Percentiles rank a stretch among this genome's conserved stretches.
Conservation (phyloP, 345 rosid genomes). For the Gynandropsis gynandra region DNA sequence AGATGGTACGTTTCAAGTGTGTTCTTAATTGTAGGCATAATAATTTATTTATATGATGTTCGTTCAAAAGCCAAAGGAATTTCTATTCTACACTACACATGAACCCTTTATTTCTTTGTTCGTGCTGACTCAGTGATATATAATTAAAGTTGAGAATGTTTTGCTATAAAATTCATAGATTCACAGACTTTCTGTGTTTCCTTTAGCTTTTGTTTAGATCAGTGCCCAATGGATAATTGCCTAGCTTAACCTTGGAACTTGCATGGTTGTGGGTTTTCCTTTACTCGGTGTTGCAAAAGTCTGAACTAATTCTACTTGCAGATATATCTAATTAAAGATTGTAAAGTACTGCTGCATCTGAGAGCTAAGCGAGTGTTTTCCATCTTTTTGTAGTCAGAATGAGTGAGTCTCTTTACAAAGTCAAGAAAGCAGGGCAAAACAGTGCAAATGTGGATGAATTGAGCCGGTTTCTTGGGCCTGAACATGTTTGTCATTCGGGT, state of each 20-base stretch:
- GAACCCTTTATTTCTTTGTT: neutral
- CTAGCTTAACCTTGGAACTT: no score
- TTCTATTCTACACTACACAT: no score
- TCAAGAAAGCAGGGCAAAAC: conserved; percentile 47
- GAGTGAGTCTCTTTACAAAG: conserved; percentile 72
- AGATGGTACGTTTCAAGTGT: conserved; percentile 41
- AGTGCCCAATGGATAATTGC: neutral
- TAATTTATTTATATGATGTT: neutral
- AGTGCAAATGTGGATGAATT: conserved; percentile 38
- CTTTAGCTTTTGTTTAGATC: neutral
- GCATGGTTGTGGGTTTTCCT: no score
- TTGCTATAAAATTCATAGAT: neutral
- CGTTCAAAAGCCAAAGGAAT: no score
- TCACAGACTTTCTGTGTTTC: neutral
- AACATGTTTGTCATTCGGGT: conserved; percentile 54
- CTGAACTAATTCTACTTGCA: no score
- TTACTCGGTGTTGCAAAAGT: no score
- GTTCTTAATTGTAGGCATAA: neutral
- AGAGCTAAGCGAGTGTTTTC: conserved; percentile 12
- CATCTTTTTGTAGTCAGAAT: conserved; percentile 57
- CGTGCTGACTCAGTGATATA: neutral
- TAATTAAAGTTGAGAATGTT: neutral
- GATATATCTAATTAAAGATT: neutral
- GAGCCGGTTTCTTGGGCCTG: conserved; percentile 36
- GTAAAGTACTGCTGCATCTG: neutral